Evolutionary conservation across 768 basidiomycete genomes (phyloP).

Genomic region (Tremella fuciformis): DNA sequence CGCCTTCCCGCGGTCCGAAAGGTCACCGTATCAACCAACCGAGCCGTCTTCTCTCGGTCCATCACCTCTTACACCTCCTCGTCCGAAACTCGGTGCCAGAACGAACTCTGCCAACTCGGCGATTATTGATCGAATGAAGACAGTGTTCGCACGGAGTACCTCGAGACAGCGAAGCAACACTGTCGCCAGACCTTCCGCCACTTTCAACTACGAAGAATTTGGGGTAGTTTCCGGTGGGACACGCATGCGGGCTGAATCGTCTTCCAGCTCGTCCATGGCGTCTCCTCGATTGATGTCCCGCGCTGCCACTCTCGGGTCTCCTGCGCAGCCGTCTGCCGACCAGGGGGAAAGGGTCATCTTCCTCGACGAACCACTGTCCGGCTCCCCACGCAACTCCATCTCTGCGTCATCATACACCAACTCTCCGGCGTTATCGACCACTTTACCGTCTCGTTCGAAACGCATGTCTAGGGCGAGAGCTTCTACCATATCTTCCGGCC

Average conservation of each 20-base stretch:
- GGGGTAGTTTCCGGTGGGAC: slow-evolving; percentile 16
- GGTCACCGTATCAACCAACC: background rate
- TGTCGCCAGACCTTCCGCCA: slow-evolving; percentile 16
- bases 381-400: slow-evolving; percentile 31
- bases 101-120: slow-evolving; percentile 43
- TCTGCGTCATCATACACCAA: slow-evolving; percentile 20
- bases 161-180: slow-evolving; percentile 30
- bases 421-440: slow-evolving; percentile 8
- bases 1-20: background rate
- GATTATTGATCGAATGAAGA: slow-evolving; percentile 37
- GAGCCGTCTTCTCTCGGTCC: slow-evolving; percentile 7
- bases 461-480: slow-evolving; percentile 27
- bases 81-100: slow-evolving; percentile 32
- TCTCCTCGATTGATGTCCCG: slow-evolving; percentile 5
- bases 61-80: slow-evolving; percentile 16
- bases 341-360: slow-evolving; percentile 9
- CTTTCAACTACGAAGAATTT: slow-evolving; percentile 33
- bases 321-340: slow-evolving; percentile 9
- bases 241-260: slow-evolving; percentile 14
- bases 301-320: background rate
- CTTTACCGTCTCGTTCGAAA: slow-evolving; percentile 1
- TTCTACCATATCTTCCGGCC: slow-evolving; percentile 36
- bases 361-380: slow-evolving; percentile 13
- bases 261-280: slow-evolving; percentile 14
- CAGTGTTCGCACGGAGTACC: slow-evolving; percentile 25